Percentiles rank a stretch among this genome's conserved stretches.
Evolutionary conservation across 2,329 filamentous ascomycete species (phyloP).

Genomic region (Cercospora canescens): DNA sequence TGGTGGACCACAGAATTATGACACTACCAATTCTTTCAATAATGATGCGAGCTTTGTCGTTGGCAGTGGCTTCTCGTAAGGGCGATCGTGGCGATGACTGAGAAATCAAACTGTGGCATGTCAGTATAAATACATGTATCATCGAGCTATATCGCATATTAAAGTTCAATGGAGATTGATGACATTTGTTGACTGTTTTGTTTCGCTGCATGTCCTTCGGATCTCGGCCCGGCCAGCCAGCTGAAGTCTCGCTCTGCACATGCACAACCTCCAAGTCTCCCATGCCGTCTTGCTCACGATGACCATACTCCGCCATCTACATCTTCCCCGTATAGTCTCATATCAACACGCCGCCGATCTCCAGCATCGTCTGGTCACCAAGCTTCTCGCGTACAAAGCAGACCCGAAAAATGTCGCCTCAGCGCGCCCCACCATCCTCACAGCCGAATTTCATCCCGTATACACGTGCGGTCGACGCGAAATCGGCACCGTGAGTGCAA

Average conservation of each 20-base stretch:
- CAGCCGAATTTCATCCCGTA: slow-evolving; percentile 78
- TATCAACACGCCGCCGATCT: slow-evolving; percentile 58
- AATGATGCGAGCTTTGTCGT: slow-evolving; percentile 57
- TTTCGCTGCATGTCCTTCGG: neutral
- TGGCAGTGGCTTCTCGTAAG: slow-evolving; percentile 46
- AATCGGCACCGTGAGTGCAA: slow-evolving; percentile 47
- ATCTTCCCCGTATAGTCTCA: slow-evolving; percentile 54
- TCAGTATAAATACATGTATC: neutral
- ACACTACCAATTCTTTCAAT: slow-evolving; percentile 51
- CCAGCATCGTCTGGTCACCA: slow-evolving; percentile 58
- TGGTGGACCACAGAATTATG: slow-evolving; percentile 58
- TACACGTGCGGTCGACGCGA: slow-evolving; percentile 92
- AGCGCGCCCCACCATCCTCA: slow-evolving; percentile 66
- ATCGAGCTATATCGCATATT: neutral
- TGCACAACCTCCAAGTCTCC: neutral
- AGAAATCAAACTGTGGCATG: neutral
- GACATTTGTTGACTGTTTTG: neutral
- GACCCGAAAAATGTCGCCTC: slow-evolving; percentile 32
- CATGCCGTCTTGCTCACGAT: neutral
- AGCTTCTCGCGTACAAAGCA: slow-evolving; percentile 63
- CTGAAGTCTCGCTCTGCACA: neutral
- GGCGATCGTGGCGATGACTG: neutral
- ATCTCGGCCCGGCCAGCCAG: neutral
- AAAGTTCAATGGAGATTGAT: neutral
- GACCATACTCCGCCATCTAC: slow-evolving; percentile 62